Conservation (phyloP, 2,329 filamentous ascomycete species). For the Sporothrix globosa region DNA sequence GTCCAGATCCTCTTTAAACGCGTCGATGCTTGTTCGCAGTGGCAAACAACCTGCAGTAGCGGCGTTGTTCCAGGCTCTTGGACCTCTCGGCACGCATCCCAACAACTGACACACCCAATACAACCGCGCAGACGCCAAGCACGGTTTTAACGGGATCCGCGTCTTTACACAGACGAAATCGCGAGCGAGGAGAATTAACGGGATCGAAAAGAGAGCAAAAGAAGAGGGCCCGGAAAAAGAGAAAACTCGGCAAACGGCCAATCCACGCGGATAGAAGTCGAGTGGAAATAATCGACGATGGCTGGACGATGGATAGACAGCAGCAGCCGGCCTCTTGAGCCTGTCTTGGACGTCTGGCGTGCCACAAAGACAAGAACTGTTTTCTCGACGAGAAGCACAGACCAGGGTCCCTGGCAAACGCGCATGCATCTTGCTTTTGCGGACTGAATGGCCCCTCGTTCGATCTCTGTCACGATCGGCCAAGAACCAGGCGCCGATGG, state of each 20-base stretch:
- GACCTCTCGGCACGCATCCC: constrained; percentile 15
- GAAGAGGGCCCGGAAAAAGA: not conserved
- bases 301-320: not conserved
- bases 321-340: constrained; percentile 14
- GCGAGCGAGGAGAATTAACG: not conserved
- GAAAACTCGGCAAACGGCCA: not conserved
- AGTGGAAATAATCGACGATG: not conserved
- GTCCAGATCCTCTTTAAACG: constrained; percentile 14
- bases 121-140: constrained; percentile 5
- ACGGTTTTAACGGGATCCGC: not conserved
- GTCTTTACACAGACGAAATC: not conserved
- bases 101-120: not conserved
- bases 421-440: not conserved
- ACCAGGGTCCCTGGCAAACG: constrained; percentile 9
- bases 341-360: not conserved
- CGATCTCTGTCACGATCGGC: not conserved
- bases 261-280: not conserved
- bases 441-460: not conserved
- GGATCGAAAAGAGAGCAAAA: not conserved
- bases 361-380: not conserved
- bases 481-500: constrained; percentile 9
- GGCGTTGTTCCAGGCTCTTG: constrained; percentile 19
- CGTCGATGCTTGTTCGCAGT: constrained; percentile 17
- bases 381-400: not conserved
- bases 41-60: constrained; percentile 27